Base-by-base conservation (phyloP, 73 alveolate species). In the Urostyla sp. region DNA sequence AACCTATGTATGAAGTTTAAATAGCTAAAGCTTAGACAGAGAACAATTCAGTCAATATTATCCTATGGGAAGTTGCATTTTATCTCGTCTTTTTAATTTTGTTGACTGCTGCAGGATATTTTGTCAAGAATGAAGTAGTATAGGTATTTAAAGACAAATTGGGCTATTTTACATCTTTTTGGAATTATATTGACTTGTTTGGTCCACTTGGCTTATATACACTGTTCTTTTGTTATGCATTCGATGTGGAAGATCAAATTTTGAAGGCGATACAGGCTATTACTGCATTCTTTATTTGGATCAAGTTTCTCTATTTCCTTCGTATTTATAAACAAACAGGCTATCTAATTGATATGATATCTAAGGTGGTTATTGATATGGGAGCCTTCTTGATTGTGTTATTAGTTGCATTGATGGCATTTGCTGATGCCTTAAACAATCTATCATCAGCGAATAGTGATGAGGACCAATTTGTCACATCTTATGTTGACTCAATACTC, bases 221-320 rank as follows among this genome's bases (percentile, higher is more conserved):
- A 45, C 67, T 7, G 16, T 69, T 11, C 23, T 40, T 40, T 11
- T 63, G 1, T 63, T 10, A 16, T 44, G 31, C 21, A 6, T 69
- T 1, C 4, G 83, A 69, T 28, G 18, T 48, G 16, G 69, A 69
- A 46, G 83, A 69, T 13, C 44, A 40, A 21, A 18, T 69, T 49
- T 21, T 49, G 20, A 69, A 43, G 34, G 31, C 55, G 20, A 59
- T 49, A 1, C 34, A 16, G 10, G 45, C 53, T 28, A 24, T 69
- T 26, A 69, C 83, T 10, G 49, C 67, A 5, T 31, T 75, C 8
- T 37, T 69, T 45, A 49, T 69, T 55, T 69, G 83, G 83, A 45
- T 69, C 44, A 69, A 69, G 72, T 37, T 69, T 31, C 83, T 69
- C 7, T 69, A 69, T 49, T 69, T 69, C 83, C 31, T 69, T 28